phyloP scores from a whole-genome alignment of 176 grass and related monocot species.

The Cenchrus americanus region DNA sequence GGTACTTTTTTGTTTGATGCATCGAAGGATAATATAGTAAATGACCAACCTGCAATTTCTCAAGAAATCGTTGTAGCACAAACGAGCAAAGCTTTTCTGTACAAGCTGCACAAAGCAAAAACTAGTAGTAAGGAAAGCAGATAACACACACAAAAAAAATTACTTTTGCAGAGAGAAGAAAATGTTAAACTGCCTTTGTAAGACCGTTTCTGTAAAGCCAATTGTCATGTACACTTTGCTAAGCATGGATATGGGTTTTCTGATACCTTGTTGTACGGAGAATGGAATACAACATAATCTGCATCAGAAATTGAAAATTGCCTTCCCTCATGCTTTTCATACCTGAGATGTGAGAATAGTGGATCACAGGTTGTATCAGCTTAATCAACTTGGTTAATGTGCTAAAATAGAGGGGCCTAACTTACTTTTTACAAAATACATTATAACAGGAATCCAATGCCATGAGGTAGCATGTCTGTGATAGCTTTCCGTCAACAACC shows the following conservation, averaged over 20 bases:
- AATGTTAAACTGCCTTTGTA: constrained; percentile 1
- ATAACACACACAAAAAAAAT: neutral
- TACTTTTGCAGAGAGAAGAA: constrained; percentile 13
- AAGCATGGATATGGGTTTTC: neutral
- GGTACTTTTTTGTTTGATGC: neutral
- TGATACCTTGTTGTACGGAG: constrained; percentile 97
- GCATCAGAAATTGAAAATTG: constrained; percentile 83
- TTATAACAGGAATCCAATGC: constrained; percentile 87
- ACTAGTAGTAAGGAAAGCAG: neutral
- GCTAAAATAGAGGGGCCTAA: neutral
- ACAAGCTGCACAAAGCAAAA: constrained; percentile 65
- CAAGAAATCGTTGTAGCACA: constrained; percentile 93
- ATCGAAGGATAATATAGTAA: neutral
- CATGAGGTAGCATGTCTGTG: constrained; percentile 95
- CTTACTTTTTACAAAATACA: constrained; percentile 64
- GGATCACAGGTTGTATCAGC: neutral
- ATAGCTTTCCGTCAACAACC: constrained; percentile 99
- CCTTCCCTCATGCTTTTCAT: constrained; percentile 73
- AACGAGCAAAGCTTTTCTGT: constrained; percentile 90
- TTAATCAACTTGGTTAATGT: constrained; percentile 11
- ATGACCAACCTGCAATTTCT: constrained; percentile 63
- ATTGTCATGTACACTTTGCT: neutral
- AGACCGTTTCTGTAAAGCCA: neutral
- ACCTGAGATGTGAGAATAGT: constrained; percentile 55
- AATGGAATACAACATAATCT: constrained; percentile 96